Base-by-base conservation (phyloP, 495 filamentous ascomycete genomes). In the Usnea hakonensis region DNA sequence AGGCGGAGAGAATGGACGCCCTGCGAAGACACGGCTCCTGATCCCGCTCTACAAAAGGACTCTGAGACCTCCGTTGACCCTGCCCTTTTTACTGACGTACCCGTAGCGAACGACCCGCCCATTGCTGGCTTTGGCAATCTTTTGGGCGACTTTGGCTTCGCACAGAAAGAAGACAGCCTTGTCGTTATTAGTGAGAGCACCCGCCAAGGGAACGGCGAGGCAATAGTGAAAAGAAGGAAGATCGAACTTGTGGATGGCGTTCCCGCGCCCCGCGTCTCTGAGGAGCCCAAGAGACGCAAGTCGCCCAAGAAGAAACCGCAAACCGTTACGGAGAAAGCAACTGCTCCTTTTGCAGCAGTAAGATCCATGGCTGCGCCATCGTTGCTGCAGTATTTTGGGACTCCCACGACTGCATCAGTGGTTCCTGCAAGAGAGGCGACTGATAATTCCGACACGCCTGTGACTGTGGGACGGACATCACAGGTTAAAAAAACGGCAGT, bases 261-360 rank as follows among this genome's bases (percentile, higher is more conserved):
- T 7, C 40, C 60, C 57, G 63, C 64, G 38, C 44, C 68, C 43
- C 61, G 68, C 26, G 59, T 65, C 26, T 61, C 70, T 30, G 48
- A 65, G 43, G 71, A 74, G 17, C 66, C 71, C 11, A 78, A 79
- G 64, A 72, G 87, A 78, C 63, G 66, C 67, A 74, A 87, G 79
- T 75, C 75, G 21, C 81, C 79, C 35, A 84, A 82, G 65, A 95
- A 88, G 75, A 92, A 90, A 70, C 74, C 86, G 0, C 86, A 83
- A 43, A 97, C 93, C 9, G 86, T 97, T 58, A 97, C 93, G 3
- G 90, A 87, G 57, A 76, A 87, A 50, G 90, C 91, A 30, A 96
- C 86, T 5, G 86, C 88, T 28, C 84, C 84, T n/a, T 96, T 95
- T 71, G 73, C 73, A 33, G 57, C 69, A 19, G 63, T 68, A n/a